A percentile compares a stretch with the other conserved stretches of the same genome.
phyloP scores from a whole-genome alignment of 2,329 filamentous ascomycete genomes.

The Chaetomium strumarium region DNA sequence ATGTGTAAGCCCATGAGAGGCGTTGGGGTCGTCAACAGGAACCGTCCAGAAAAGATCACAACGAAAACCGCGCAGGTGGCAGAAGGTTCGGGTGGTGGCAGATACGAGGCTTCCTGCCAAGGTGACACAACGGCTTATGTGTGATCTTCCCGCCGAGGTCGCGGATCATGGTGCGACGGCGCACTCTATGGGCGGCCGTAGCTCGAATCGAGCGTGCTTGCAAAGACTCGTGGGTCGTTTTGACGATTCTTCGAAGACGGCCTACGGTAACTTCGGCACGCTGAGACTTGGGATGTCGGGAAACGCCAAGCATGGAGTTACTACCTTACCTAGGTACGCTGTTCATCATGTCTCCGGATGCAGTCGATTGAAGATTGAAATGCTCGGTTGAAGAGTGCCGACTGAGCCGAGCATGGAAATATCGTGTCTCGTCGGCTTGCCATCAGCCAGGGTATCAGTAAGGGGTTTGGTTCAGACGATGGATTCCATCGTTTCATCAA shows the following conservation, averaged over 20 bases:
- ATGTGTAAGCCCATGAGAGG: not conserved
- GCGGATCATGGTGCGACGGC: constrained; percentile 8
- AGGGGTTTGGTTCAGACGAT: too few relatives aligned
- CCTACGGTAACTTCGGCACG: not conserved
- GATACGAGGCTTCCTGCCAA: not conserved
- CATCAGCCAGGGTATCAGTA: too few relatives aligned
- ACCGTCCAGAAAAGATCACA: constrained; percentile 3
- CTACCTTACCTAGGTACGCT: not conserved
- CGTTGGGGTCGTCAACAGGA: not conserved
- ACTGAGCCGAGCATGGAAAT: too few relatives aligned
- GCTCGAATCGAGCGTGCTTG: constrained; percentile 6
- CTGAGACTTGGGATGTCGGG: not conserved
- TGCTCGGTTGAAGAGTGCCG: too few relatives aligned
- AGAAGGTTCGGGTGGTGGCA: not conserved
- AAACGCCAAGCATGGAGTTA: not conserved
- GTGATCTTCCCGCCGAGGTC: constrained; percentile 15
- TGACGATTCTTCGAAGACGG: constrained; percentile 15
- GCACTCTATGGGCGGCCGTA: not conserved
- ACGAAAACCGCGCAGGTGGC: not conserved
- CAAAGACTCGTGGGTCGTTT: constrained; percentile 19
- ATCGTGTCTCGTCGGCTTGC: too few relatives aligned
- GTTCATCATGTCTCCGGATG: too few relatives aligned
- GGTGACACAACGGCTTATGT: constrained; percentile 3
- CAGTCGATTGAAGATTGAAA: too few relatives aligned
- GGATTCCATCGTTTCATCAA: too few relatives aligned